Base-by-base conservation (phyloP, 768 basidiomycete species). In the Auricularia sp. region DNA sequence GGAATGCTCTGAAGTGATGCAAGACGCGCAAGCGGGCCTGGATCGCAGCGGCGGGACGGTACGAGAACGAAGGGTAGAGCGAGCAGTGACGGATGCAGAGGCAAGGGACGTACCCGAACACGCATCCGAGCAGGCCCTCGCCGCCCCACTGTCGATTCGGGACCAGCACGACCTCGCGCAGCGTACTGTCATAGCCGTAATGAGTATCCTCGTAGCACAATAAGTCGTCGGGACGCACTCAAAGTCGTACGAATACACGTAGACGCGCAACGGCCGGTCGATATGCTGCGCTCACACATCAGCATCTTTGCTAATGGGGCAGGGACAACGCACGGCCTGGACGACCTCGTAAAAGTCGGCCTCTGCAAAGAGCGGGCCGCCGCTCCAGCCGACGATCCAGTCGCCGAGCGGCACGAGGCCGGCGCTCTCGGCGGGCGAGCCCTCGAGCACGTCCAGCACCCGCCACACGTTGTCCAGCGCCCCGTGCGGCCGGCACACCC, bases 121-220 rank as follows among this genome's bases (percentile, higher is more conserved):
- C 89, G 70, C 95, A 98, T 51, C 96, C 96, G 13, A 98, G 79
- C 34, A 98, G 80, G 0, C 96, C 95, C 73, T 95, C 95, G 5
- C 96, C 96, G 56, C 96, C 96, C 95, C 96, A 98, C 69, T 96
- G 92, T 61, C 94, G 82, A 75, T 98, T 98, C 10, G 97, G 96
- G 62, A 98, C 92, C 24, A 98, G 76, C 37, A 98, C 92, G 16
- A 96, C 94, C 72, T 98, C 94, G 68, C 94, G 82, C 59, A 96
- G 82, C 51, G 93, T 90, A 74, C 94, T 97, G 69, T 69, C 62
- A 47, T 35, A 62, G 67, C 39, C 56, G 45, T 36, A 16, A 51
- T 39, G 63, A 13, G 61, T 16, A 10, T 0, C 61, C 21, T 66
- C 34, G 14, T 33, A 63, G 2, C 16, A 29, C 2, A 68, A 66